Evolutionary conservation across 2,329 filamentous ascomycete genomes (phyloP), one percentile per base, ranked within the genome.

Genomic region (Chaetomiaceae sp.): DNA sequence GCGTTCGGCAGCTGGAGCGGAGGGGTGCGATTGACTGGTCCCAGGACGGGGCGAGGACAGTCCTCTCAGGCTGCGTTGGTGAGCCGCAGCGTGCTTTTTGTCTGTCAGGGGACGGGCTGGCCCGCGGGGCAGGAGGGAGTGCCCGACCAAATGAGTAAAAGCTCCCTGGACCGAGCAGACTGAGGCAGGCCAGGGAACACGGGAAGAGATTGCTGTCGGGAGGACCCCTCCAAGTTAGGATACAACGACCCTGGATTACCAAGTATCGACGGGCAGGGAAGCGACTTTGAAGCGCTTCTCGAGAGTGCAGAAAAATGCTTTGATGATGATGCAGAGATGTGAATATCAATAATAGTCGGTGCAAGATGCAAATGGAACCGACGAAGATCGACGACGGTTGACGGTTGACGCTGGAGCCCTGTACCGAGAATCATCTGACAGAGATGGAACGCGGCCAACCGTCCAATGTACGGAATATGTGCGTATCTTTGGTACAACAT

Each of bases 341-440:
- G n/a, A n/a, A n/a, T n/a, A n/a, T n/a, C n/a, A n/a, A n/a, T n/a
- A n/a, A n/a, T n/a, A n/a, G n/a, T n/a, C n/a, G n/a, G n/a, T n/a
- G n/a, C n/a, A n/a, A n/a, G n/a, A n/a, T n/a, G n/a, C n/a, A n/a
- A n/a, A n/a, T n/a, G 14, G 7, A n/a, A n/a, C 33, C 6, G 10
- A 27, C 6, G 25, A 27, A 27, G 25, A n/a, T n/a, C n/a, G 25
- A 27, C 25, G 25, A 27, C 6, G 25, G 16, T 37, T 9, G n/a
- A 37, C 7, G 31, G 12, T 16, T 34, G n/a, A n/a, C n/a, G n/a
- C n/a, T n/a, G n/a, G n/a, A n/a, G 25, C 25, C 25, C 6, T 25
- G 9, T 13, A 20, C 20, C 25, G 25, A 14, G 34, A 35, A 44
- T 52, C 50, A 48, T 52, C 50, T 48, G 50, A 52, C 50, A 34